Evolutionary conservation across 768 basidiomycete species (phyloP).

Genomic region (Amanita molliuscula): DNA sequence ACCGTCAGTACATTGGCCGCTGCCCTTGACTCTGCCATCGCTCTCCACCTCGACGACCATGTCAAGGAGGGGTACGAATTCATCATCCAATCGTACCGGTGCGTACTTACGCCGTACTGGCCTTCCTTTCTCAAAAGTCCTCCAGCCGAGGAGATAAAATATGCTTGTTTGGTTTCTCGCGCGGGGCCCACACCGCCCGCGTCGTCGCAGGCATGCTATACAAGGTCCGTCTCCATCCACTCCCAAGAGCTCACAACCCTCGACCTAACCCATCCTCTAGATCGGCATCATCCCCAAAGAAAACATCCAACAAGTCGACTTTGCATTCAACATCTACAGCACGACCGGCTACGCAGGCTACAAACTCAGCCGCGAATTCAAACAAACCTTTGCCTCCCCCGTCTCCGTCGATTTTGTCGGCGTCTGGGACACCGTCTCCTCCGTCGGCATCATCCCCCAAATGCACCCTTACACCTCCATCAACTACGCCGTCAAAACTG

Average conservation of each 20-base stretch:
- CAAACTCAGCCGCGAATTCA: slow-evolving; percentile 24
- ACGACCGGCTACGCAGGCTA: slow-evolving; percentile 11
- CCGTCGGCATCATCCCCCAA: slow-evolving; percentile 34
- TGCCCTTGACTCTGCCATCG: neutral
- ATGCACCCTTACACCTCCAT: slow-evolving; percentile 36
- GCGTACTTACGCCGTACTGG: neutral
- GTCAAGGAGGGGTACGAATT: slow-evolving; percentile 6
- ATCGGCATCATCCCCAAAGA: slow-evolving; percentile 13
- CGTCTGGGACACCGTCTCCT: slow-evolving; percentile 48
- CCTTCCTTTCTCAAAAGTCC: neutral
- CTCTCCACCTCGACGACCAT: neutral
- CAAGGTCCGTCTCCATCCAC: slow-evolving; percentile 5
- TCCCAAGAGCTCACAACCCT: too few relatives aligned
- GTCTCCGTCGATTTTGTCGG: slow-evolving; percentile 41
- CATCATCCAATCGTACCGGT: slow-evolving; percentile 4
- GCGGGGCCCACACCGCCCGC: slow-evolving; percentile 4
- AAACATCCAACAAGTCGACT: slow-evolving; percentile 8
- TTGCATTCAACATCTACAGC: slow-evolving; percentile 9
- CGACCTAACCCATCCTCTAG: slow-evolving; percentile 1
- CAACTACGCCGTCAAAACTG: slow-evolving; percentile 33
- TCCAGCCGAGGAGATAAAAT: neutral
- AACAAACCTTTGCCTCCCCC: slow-evolving; percentile 30
- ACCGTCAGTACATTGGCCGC: neutral
- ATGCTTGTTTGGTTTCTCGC: neutral
- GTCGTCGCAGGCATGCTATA: slow-evolving; percentile 14